These are phyloP conservation scores for Sicyos edulis DNA, from an alignment of 306 rosid genomes.

Conservation along the genomic window DNA sequence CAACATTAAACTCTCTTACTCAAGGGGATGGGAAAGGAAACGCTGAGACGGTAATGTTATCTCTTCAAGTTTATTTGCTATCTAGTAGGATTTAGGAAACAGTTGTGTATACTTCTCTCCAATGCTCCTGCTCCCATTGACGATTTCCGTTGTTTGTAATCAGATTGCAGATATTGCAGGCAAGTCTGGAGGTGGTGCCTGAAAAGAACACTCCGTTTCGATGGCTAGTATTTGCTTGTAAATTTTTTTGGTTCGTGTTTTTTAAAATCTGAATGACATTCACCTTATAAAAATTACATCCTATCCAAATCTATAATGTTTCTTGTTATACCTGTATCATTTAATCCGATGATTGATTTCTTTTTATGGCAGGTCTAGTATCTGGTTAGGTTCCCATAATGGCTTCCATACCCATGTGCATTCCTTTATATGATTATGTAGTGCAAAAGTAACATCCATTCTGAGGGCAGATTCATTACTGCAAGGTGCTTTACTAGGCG, in stretches of 20 bases:
- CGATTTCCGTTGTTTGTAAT: too few species aligned
- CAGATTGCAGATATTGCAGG: constrained; percentile 22
- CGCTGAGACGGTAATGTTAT: constrained; percentile 42
- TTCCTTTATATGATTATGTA: background rate
- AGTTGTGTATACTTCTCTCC: background rate
- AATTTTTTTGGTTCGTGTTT: constrained; percentile 9
- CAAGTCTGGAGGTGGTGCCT: constrained; percentile 59
- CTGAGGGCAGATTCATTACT: constrained; percentile 14
- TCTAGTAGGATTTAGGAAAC: background rate
- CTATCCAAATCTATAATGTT: background rate
- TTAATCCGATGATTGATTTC: background rate
- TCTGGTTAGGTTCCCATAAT: constrained; percentile 15
- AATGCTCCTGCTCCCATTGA: constrained; percentile 26
- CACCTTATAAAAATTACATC: background rate
- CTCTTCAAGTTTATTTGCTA: background rate
- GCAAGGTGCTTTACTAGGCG: background rate
- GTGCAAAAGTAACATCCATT: constrained; percentile 12
- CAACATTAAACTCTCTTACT: constrained; percentile 32
- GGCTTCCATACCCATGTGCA: constrained; percentile 22
- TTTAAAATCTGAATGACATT: background rate
- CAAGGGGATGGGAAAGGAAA: constrained; percentile 49
- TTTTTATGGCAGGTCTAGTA: constrained; percentile 18
- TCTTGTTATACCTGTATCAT: background rate
- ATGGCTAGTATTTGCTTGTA: constrained; percentile 30
- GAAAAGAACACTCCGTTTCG: constrained; percentile 30